Evolutionary conservation across 257 asterid genomes (phyloP).

Genomic region (Primulina huaijiensis): DNA sequence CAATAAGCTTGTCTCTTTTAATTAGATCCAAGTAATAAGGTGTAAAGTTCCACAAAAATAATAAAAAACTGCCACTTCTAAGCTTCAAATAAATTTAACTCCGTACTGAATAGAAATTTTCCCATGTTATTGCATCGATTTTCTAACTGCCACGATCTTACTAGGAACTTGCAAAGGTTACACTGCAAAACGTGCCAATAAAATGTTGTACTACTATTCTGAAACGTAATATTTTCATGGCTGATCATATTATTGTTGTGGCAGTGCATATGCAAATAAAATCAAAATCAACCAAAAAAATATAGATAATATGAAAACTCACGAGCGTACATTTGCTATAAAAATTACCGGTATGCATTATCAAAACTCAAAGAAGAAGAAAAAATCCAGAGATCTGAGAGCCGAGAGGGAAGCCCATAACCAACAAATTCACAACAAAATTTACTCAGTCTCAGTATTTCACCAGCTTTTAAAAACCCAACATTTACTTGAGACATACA

Average conservation of each 20-base stretch:
- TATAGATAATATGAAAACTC: constrained; percentile 4
- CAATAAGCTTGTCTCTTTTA: neutral
- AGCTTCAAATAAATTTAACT: neutral
- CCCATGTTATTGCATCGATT: neutral
- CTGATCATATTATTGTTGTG: neutral
- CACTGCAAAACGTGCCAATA: neutral
- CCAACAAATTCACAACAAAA: neutral
- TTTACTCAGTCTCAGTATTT: neutral
- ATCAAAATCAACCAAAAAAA: constrained; percentile 6
- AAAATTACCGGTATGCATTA: neutral
- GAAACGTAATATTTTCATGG: constrained; percentile 5
- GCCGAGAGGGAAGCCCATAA: neutral
- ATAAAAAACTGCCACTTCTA: neutral
- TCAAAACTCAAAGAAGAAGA: neutral
- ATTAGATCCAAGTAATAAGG: neutral
- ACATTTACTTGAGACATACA: neutral
- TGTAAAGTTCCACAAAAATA: neutral
- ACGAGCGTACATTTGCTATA: neutral
- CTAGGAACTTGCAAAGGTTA: neutral
- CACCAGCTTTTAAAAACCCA: neutral
- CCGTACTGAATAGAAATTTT: neutral
- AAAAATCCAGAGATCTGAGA: neutral
- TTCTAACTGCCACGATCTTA: neutral
- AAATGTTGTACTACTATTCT: neutral
- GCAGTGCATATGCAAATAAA: neutral